A percentile compares a stretch with the other conserved stretches of the same genome.
phyloP scores from a whole-genome alignment of 2,329 filamentous ascomycete genomes.

The Dactylellina haptotyla region DNA sequence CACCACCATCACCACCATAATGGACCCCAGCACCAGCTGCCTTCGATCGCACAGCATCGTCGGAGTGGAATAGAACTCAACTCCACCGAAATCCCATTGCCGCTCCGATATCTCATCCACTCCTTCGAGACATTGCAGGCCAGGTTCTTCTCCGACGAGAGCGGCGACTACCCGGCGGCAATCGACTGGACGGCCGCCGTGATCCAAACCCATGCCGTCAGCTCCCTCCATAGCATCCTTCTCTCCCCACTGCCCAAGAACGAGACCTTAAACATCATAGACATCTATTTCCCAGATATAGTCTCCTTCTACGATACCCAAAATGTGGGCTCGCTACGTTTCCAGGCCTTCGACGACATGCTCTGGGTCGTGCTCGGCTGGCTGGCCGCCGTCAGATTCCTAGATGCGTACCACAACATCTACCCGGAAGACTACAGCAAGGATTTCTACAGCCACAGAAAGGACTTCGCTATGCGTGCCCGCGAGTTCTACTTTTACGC shows the following conservation, averaged over 20 bases:
- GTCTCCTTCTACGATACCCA: constrained; percentile 87
- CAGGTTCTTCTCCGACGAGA: constrained; percentile 78
- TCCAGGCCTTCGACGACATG: constrained; percentile 90
- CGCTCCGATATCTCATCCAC: constrained; percentile 43
- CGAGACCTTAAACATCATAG: constrained; percentile 73
- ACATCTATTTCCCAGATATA: constrained; percentile 81
- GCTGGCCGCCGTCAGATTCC: constrained; percentile 83
- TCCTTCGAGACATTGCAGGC: constrained; percentile 79
- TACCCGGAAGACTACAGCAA: constrained; percentile 33
- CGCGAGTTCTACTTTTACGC: constrained; percentile 87
- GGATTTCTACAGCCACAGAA: constrained; percentile 67
- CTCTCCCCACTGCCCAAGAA: constrained; percentile 59
- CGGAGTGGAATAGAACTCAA: constrained; percentile 40
- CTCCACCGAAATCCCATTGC: constrained; percentile 23
- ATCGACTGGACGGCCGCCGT: constrained; percentile 97
- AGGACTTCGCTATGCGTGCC: constrained; percentile 82
- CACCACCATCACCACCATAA: constrained; percentile 15
- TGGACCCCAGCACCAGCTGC: constrained; percentile 6
- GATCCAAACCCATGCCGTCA: constrained; percentile 79
- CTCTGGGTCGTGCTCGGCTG: constrained; percentile 94
- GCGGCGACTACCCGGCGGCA: constrained; percentile 82
- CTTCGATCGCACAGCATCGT: not conserved
- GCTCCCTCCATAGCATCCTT: constrained; percentile 75
- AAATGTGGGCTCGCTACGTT: constrained; percentile 77
- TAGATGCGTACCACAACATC: constrained; percentile 60